Percentiles rank a stretch among this genome's conserved stretches.
phyloP scores from a whole-genome alignment of 2,329 filamentous ascomycete genomes.

The Aspergillus sp. region DNA sequence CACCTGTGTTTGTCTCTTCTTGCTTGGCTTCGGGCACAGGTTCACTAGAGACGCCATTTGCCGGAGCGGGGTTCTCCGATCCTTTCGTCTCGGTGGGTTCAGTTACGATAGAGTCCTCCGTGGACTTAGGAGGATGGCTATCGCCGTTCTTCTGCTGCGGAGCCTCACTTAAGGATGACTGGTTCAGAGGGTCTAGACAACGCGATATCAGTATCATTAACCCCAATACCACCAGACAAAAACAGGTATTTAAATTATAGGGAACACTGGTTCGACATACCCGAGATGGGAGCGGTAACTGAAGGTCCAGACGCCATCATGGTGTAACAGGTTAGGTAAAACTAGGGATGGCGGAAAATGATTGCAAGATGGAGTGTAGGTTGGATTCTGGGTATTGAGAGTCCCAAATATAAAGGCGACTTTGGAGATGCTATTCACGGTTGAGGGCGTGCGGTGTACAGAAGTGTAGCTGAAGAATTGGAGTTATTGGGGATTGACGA shows the following conservation, averaged over 20 bases:
- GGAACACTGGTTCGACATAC: slow-evolving; percentile 22
- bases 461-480: slow-evolving; percentile 15
- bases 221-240: neutral
- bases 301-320: slow-evolving; percentile 33
- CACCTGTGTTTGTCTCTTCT: slow-evolving; percentile 16
- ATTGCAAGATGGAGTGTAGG: neutral
- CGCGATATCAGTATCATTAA: slow-evolving; percentile 18
- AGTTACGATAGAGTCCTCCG: slow-evolving; percentile 1
- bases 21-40: slow-evolving; percentile 11
- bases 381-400: neutral
- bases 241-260: neutral
- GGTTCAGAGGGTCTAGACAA: slow-evolving; percentile 12
- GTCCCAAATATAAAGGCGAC: slow-evolving; percentile 18
- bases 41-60: neutral
- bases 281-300: slow-evolving; percentile 17
- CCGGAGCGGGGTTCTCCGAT: slow-evolving; percentile 2
- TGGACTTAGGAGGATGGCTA: slow-evolving; percentile 1
- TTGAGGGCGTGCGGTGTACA: slow-evolving; percentile 1
- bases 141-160: slow-evolving; percentile 11
- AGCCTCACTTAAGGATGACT: neutral
- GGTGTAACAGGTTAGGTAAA: slow-evolving; percentile 2
- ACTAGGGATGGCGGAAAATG: slow-evolving; percentile 16
- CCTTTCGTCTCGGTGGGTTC: slow-evolving; percentile 11
- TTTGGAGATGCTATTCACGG: slow-evolving; percentile 6
- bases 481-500: slow-evolving; percentile 15